These are phyloP conservation scores for Vigna reflexopilosa DNA, from an alignment of 306 rosid genomes.

Conservation along the genomic window DNA sequence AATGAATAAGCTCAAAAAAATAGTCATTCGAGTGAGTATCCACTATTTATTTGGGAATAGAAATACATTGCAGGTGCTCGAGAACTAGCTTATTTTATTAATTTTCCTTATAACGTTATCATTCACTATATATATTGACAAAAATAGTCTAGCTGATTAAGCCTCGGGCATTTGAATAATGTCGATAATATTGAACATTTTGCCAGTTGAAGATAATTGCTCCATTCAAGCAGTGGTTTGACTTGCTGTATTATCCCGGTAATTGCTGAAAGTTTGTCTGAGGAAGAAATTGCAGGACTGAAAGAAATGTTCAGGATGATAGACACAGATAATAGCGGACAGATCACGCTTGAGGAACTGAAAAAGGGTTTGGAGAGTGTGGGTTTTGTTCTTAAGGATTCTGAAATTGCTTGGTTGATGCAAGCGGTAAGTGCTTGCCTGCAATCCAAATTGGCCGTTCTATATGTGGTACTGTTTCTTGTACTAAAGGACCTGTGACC, in stretches of 20 bases:
- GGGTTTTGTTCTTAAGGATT: slow-evolving; percentile 77
- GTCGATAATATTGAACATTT: background rate
- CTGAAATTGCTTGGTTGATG: slow-evolving; percentile 85
- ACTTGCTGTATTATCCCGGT: slow-evolving; percentile 53
- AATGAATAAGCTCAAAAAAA: slow-evolving; percentile 86
- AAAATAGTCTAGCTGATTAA: slow-evolving; percentile 30
- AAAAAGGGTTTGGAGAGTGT: slow-evolving; percentile 88
- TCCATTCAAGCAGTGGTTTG: slow-evolving; percentile 28
- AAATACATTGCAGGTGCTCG: slow-evolving; percentile 18
- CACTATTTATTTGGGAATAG: slow-evolving; percentile 36
- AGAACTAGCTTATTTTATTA: slow-evolving; percentile 2
- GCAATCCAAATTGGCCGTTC: slow-evolving; percentile 12
- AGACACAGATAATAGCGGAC: slow-evolving; percentile 89
- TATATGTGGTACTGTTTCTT: slow-evolving; percentile 29
- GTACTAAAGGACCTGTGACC: slow-evolving; percentile 21
- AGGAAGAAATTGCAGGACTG: slow-evolving; percentile 94
- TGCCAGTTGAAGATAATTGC: background rate
- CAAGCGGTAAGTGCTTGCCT: slow-evolving; percentile 70
- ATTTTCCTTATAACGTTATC: background rate
- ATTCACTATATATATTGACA: slow-evolving; percentile 1
- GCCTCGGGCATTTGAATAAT: background rate
- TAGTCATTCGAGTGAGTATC: slow-evolving; percentile 86
- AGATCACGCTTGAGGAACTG: slow-evolving; percentile 85
- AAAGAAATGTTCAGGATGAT: slow-evolving; percentile 96
- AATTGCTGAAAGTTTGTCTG: slow-evolving; percentile 89